Percentiles rank a stretch among this genome's conserved stretches.
Conservation (phyloP, 164 flowering plant genomes). For the Akebia trifoliata region DNA sequence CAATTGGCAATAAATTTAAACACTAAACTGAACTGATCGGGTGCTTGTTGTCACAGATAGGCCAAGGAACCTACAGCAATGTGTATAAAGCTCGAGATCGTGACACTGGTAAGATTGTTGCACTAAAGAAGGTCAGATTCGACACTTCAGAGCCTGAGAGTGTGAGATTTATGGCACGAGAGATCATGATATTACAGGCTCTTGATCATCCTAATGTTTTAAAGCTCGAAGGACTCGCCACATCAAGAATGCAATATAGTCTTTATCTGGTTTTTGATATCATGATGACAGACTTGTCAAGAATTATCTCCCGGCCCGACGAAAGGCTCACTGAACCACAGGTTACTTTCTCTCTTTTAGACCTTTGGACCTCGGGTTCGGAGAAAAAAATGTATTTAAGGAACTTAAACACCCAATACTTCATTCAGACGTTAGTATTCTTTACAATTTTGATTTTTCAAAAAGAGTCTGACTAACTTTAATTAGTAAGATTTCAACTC, state of each 20-base stretch:
- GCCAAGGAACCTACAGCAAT: constrained; percentile 73
- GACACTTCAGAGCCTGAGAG: constrained; percentile 65
- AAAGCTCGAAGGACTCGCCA: constrained; percentile 66
- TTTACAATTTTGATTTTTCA: too few species aligned
- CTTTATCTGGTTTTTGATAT: constrained; percentile 65
- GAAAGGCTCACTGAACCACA: constrained; percentile 53
- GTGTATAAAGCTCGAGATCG: constrained; percentile 67
- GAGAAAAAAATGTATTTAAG: too few species aligned
- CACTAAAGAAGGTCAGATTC: constrained; percentile 71
- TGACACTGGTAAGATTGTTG: constrained; percentile 57
- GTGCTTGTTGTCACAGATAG: constrained; percentile 40
- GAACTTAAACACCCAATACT: too few species aligned
- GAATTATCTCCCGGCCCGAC: constrained; percentile 37
- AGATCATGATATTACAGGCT: constrained; percentile 48
- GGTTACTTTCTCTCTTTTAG: constrained; percentile 22
- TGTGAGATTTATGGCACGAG: constrained; percentile 71
- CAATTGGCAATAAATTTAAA: too few species aligned
- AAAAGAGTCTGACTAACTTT: too few species aligned
- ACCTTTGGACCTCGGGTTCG: background rate
- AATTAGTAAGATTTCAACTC: too few species aligned
- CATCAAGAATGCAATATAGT: constrained; percentile 71
- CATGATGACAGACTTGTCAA: constrained; percentile 53
- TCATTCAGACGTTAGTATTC: too few species aligned
- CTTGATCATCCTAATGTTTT: constrained; percentile 69
- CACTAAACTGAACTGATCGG: too few species aligned